Conservation (phyloP, 139 green algal genomes). For the Trebouxia sp. region DNA sequence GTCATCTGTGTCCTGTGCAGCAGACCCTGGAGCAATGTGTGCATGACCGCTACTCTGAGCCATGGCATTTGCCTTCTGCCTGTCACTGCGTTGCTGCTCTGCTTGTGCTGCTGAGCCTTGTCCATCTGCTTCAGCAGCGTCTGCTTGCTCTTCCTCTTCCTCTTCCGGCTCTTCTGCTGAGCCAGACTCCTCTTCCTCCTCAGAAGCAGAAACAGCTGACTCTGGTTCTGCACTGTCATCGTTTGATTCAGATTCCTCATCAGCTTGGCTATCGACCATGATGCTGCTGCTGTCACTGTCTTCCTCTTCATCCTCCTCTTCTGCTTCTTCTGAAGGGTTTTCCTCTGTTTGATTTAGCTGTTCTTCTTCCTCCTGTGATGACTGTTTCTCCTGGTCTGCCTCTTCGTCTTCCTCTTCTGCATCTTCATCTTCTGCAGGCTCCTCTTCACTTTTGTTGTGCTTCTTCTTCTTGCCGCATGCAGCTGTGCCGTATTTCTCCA, state of each 20-base stretch:
- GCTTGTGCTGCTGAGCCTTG: neutral
- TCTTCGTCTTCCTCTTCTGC: too few relatives aligned
- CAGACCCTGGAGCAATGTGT: neutral
- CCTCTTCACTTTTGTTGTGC: too few relatives aligned
- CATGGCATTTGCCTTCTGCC: neutral
- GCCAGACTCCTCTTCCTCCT: neutral
- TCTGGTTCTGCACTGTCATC: neutral
- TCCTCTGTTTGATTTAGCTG: neutral
- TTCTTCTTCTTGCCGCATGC: slow-evolving; percentile 23
- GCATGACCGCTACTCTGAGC: neutral
- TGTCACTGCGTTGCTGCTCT: neutral
- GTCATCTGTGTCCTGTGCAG: slow-evolving; percentile 22
- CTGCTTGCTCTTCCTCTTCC: slow-evolving; percentile 9
- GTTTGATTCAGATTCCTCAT: slow-evolving; percentile 13
- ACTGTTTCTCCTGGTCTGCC: too few relatives aligned
- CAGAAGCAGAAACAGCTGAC: neutral
- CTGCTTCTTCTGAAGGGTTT: neutral
- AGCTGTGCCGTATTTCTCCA: slow-evolving; percentile 43
- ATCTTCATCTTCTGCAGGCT: too few relatives aligned
- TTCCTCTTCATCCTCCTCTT: neutral
- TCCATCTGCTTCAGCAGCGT: neutral
- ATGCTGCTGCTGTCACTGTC: slow-evolving; percentile 20
- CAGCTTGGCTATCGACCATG: neutral
- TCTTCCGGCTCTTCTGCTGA: neutral
- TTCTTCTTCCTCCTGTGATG: neutral